phyloP scores from a whole-genome alignment of 495 filamentous ascomycete genomes.

The Aspergillus coremiiformis region DNA sequence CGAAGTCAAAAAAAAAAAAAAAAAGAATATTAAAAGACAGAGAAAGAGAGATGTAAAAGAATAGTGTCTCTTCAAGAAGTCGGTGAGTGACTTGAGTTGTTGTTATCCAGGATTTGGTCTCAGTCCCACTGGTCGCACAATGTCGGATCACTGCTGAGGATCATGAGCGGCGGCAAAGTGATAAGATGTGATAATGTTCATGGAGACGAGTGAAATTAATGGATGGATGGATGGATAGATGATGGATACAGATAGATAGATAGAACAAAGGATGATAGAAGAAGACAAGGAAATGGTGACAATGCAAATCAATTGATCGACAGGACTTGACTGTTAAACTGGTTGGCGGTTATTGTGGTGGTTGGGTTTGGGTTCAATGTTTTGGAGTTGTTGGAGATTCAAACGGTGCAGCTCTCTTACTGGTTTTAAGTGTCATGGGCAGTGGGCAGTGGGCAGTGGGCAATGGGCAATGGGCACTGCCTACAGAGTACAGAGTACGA shows the following conservation, averaged over 20 bases:
- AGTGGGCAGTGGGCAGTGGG: too few relatives aligned
- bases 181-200: not conserved
- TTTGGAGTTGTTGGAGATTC: not conserved
- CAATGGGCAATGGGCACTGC: too few relatives aligned
- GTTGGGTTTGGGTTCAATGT: not conserved
- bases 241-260: slow-evolving; percentile 1
- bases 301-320: not conserved
- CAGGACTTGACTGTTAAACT: not conserved
- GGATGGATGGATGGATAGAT: not conserved
- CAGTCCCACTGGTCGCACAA: slow-evolving; percentile 11
- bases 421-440: not conserved
- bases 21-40: not conserved
- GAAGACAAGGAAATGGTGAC: slow-evolving; percentile 7
- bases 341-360: not conserved
- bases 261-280: not conserved
- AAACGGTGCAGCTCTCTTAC: not conserved
- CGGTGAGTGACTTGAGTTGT: slow-evolving; percentile 17
- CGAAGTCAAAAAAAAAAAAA: not conserved
- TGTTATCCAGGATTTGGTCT: slow-evolving; percentile 10
- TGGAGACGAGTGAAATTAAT: not conserved
- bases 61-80: slow-evolving; percentile 13
- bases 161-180: not conserved
- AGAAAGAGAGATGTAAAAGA: not conserved
- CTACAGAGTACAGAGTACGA: too few relatives aligned
- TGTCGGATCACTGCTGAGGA: not conserved